Evolutionary conservation across 768 basidiomycete species (phyloP).

Genomic region (Pholiota molesta): DNA sequence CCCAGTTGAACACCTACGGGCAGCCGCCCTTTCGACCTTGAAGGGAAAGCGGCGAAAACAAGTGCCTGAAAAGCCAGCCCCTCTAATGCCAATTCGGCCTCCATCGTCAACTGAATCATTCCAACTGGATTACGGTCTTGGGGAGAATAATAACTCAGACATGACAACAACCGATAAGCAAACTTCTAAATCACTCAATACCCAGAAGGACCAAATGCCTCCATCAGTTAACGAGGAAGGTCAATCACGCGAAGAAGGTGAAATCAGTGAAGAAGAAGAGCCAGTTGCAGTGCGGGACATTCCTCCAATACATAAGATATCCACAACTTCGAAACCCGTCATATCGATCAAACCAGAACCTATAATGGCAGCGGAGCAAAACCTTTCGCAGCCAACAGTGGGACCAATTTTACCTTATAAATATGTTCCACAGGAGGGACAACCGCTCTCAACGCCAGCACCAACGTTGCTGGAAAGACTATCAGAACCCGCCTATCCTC

Average conservation of each 20-base stretch:
- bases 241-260: conserved; percentile 77
- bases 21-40: conserved; percentile 72
- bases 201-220: conserved; percentile 19
- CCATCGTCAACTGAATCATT: conserved; percentile 41
- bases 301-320: conserved; percentile 5
- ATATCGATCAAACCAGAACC: conserved; percentile 8
- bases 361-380: neutral
- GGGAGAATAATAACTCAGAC: conserved; percentile 43
- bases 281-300: conserved; percentile 22
- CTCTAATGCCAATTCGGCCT: conserved; percentile 41
- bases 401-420: neutral
- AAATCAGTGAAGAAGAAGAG: conserved; percentile 82
- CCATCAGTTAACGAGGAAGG: conserved; percentile 45
- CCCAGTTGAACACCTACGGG: conserved; percentile 67
- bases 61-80: conserved; percentile 31
- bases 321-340: conserved; percentile 9
- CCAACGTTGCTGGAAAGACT: conserved; percentile 19
- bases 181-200: conserved; percentile 8
- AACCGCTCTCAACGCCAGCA: neutral
- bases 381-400: neutral
- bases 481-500: conserved; percentile 7
- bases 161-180: conserved; percentile 16
- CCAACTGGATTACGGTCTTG: conserved; percentile 76
- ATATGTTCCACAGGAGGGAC: neutral
- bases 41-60: conserved; percentile 70